A percentile compares a stretch with the other conserved stretches of the same genome.
Conservation (phyloP, 2,329 filamentous ascomycete genomes). For the Cytospora leucostoma region DNA sequence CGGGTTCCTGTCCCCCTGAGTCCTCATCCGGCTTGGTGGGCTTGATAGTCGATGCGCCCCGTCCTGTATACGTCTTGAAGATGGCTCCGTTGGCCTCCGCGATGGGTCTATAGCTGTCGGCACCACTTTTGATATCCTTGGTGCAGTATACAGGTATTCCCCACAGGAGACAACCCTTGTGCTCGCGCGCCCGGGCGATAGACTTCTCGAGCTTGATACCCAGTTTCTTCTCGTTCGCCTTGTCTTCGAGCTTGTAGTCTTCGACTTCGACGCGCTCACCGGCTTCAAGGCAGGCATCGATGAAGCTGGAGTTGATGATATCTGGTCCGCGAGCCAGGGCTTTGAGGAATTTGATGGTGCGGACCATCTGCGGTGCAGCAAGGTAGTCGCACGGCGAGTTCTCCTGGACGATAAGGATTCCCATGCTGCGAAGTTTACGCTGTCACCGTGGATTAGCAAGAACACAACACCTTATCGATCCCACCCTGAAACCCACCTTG, state of each 20-base stretch:
- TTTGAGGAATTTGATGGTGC: slow-evolving; percentile 91
- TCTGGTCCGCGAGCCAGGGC: slow-evolving; percentile 79
- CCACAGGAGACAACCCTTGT: slow-evolving; percentile 74
- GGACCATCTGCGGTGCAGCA: slow-evolving; percentile 81
- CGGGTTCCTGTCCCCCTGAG: slow-evolving; percentile 65
- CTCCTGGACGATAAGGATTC: slow-evolving; percentile 78
- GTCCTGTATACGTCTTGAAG: slow-evolving; percentile 75
- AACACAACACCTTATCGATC: slow-evolving; percentile 24
- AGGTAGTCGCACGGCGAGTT: slow-evolving; percentile 78
- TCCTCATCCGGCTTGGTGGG: slow-evolving; percentile 64
- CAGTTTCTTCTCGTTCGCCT: slow-evolving; percentile 70
- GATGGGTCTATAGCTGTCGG: slow-evolving; percentile 82
- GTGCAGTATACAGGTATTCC: slow-evolving; percentile 84
- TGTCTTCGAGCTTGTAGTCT: slow-evolving; percentile 70
- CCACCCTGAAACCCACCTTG: slow-evolving; percentile 57
- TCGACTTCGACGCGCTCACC: slow-evolving; percentile 65
- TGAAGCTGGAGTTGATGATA: slow-evolving; percentile 75
- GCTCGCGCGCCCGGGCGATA: slow-evolving; percentile 69
- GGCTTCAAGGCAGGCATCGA: slow-evolving; percentile 73
- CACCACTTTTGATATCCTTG: slow-evolving; percentile 74
- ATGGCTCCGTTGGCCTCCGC: slow-evolving; percentile 85
- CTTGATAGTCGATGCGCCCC: slow-evolving; percentile 67
- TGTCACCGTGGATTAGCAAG: slow-evolving; percentile 41
- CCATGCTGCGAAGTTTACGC: slow-evolving; percentile 80
- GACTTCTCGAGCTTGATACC: slow-evolving; percentile 69